phyloP scores from a whole-genome alignment of 2,329 filamentous ascomycete species.

The Cytospora mali region DNA sequence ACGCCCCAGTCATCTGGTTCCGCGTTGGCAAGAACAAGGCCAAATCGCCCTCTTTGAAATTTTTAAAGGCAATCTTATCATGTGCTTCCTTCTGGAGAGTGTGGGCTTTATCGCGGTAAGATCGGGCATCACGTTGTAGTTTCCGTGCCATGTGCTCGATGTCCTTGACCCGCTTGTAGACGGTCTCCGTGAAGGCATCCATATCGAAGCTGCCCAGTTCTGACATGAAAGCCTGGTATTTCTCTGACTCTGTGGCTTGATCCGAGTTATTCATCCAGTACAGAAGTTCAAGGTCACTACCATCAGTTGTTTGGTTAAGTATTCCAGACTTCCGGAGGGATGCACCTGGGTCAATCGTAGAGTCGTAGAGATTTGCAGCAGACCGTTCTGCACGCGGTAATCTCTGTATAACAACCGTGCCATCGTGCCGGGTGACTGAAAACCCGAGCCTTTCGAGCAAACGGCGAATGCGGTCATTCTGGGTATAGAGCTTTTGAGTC shows the following conservation, averaged over 20 bases:
- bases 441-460: conserved; percentile 88
- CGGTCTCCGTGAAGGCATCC: conserved; percentile 79
- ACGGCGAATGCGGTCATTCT: conserved; percentile 80
- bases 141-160: conserved; percentile 92
- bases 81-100: conserved; percentile 80
- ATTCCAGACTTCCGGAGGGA: conserved; percentile 58
- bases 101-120: conserved; percentile 86
- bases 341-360: conserved; percentile 55
- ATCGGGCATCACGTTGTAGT: conserved; percentile 84
- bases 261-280: conserved; percentile 79
- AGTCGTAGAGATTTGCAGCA: conserved; percentile 59
- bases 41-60: conserved; percentile 95
- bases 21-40: conserved; percentile 92
- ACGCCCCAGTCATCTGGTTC: conserved; percentile 91
- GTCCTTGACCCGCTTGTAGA: conserved; percentile 89
- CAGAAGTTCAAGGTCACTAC: conserved; percentile 70
- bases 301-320: conserved; percentile 59
- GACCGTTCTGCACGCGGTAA: conserved; percentile 62
- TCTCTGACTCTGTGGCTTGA: conserved; percentile 66
- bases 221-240: conserved; percentile 74
- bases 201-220: conserved; percentile 79
- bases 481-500: conserved; percentile 78
- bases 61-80: conserved; percentile 92
- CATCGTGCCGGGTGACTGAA: conserved; percentile 72
- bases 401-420: conserved; percentile 75